Evolutionary conservation across 2,329 filamentous ascomycete genomes (phyloP).

Genomic region (Hypomyces perniciosus): DNA sequence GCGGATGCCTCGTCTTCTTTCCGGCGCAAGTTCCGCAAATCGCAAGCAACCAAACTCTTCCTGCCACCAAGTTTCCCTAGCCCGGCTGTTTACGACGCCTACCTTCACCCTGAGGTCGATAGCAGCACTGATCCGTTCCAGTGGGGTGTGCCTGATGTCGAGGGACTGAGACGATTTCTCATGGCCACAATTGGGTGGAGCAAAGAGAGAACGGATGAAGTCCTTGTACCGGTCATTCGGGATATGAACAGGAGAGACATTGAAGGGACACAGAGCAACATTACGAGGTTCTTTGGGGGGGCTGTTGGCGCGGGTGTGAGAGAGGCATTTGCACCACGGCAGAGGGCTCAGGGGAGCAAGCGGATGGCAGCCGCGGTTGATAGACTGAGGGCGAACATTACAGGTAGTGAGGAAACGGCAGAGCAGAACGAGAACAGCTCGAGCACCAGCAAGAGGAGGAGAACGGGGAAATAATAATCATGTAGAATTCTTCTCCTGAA

Average conservation of each 20-base stretch:
- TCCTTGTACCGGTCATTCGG: conserved; percentile 87
- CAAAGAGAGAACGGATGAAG: conserved; percentile 87
- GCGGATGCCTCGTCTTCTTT: conserved; percentile 58
- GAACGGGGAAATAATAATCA: background rate
- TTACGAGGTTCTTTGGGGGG: conserved; percentile 86
- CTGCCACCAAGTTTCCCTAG: conserved; percentile 76
- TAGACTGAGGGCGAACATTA: conserved; percentile 46
- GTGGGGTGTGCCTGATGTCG: conserved; percentile 93
- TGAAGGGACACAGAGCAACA: conserved; percentile 93
- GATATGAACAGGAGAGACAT: conserved; percentile 87
- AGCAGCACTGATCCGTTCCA: conserved; percentile 70
- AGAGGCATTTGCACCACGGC: conserved; percentile 65
- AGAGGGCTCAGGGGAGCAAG: conserved; percentile 58
- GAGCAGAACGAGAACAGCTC: background rate
- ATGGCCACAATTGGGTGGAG: conserved; percentile 93
- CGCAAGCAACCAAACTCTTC: conserved; percentile 78
- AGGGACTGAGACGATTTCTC: conserved; percentile 74
- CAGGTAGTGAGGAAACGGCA: conserved; percentile 14
- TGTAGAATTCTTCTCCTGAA: no score
- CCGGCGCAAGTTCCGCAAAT: conserved; percentile 77
- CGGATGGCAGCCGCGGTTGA: conserved; percentile 71
- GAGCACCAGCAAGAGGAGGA: conserved; percentile 14
- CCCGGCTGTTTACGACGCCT: conserved; percentile 71
- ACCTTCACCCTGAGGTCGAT: conserved; percentile 83
- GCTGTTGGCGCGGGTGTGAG: conserved; percentile 60